Evolutionary conservation across 352 stramenopile genomes (phyloP), one percentile per base, ranked within the genome.

Genomic region (Phytopythium kandeliae): DNA sequence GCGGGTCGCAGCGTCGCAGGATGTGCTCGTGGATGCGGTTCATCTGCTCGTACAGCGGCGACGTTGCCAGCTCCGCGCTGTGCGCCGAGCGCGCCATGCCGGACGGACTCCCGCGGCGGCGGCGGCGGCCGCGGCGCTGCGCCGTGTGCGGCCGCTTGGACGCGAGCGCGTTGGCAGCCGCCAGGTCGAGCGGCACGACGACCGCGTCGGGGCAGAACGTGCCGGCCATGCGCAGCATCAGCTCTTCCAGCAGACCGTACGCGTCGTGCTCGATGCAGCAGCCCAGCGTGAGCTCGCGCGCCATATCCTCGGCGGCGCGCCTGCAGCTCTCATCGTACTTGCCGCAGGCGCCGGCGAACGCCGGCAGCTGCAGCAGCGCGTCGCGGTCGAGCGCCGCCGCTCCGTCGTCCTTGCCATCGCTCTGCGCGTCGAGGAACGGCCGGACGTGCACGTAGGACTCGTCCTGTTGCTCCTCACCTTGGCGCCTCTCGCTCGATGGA

Each of bases 221-320:
- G 2, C 77, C 75, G 21, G 73, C 75, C 80, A 91, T 91, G 21
- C 80, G 77, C 28, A 81, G 11, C 80, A 91, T 91, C 34, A 91
- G 62, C 28, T 84, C 65, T 45, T 86, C 80, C 3, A 91, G 56
- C 0, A 91, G 30, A 8, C 80, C 48, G 25, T 77, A 91, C 15
- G 75, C 68, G 21, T 91, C 80, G 51, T 89, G 77, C 46, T 91
- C 80, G 15, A 91, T 55, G 37, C 51, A 89, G 30, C 61, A 52
- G 0, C 46, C 51, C 13, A 52, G 57, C 0, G 80, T 86, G 19
- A 91, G 42, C 24, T 86, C 65, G 0, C 58, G 54, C 0, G 88
- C 54, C 10, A 91, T 73, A 43, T 82, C 62, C 47, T 73, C 71
- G 4, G 63, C 71, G 12, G 75, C 63, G 28, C 86, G 71, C 43